A percentile compares a stretch with the other conserved stretches of the same genome.
Conservation (phyloP, 2,329 filamentous ascomycete species). For the Aciculosporium take region DNA sequence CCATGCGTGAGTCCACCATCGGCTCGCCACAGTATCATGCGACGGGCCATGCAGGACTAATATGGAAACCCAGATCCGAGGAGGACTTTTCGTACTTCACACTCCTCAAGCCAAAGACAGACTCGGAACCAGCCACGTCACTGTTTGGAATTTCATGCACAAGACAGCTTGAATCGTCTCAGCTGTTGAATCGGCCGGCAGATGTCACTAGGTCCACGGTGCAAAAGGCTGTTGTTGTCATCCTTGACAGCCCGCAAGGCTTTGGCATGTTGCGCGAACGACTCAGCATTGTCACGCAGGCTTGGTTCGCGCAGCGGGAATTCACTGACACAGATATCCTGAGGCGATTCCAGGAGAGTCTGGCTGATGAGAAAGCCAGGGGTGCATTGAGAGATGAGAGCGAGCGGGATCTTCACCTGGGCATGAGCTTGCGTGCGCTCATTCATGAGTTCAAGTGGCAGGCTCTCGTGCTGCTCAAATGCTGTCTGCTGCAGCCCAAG, state of each 20-base stretch:
- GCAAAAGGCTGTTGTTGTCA: conserved; percentile 93
- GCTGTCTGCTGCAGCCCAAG: conserved; percentile 86
- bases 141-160: conserved; percentile 96
- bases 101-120: conserved; percentile 50
- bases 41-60: background rate
- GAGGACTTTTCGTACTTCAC: conserved; percentile 99
- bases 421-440: conserved; percentile 76
- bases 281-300: conserved; percentile 76
- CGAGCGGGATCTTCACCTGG: conserved; percentile 75
- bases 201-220: conserved; percentile 97
- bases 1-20: conserved; percentile 57
- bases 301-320: conserved; percentile 91
- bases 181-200: conserved; percentile 61
- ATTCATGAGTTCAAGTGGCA: conserved; percentile 92
- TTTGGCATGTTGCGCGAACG: conserved; percentile 87
- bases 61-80: conserved; percentile 42
- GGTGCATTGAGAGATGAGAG: conserved; percentile 48
- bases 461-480: conserved; percentile 87
- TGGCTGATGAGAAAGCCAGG: conserved; percentile 51
- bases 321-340: conserved; percentile 88
- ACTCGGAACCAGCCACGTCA: conserved; percentile 50
- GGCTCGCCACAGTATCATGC: background rate
- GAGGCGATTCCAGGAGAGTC: conserved; percentile 76
- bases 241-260: conserved; percentile 77
- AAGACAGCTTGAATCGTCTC: conserved; percentile 69